Conservation (phyloP, 192 early-diverging fungal genomes). For the Coemansia sp. region DNA sequence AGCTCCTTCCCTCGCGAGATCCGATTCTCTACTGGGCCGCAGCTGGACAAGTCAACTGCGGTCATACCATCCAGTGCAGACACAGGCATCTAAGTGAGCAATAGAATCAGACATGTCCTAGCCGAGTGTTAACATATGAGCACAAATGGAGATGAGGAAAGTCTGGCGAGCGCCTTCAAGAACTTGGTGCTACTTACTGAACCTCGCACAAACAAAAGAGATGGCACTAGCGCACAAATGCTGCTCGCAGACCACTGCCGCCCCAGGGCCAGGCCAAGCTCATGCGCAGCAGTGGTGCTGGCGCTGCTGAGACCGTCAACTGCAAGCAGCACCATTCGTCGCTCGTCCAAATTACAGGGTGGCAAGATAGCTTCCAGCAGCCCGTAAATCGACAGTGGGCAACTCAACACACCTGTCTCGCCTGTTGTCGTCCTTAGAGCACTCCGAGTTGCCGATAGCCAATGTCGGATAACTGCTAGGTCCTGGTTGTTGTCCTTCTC, state of each 20-base stretch:
- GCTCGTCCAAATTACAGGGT: neutral
- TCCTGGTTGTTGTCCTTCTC: conserved; percentile 41
- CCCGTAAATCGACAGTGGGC: neutral
- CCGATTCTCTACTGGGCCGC: neutral
- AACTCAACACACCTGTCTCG: neutral
- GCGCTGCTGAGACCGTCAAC: neutral
- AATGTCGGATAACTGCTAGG: conserved; percentile 12
- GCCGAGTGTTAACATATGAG: neutral
- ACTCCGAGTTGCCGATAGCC: conserved; percentile 6
- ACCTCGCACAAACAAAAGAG: neutral
- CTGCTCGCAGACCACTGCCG: neutral
- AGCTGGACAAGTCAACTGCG: conserved; percentile 1
- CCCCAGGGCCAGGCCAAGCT: neutral
- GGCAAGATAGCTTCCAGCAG: neutral
- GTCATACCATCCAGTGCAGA: neutral
- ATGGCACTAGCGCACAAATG: neutral
- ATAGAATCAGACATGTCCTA: neutral
- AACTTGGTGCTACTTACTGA: neutral
- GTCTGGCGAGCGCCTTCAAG: neutral
- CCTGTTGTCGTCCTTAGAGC: neutral
- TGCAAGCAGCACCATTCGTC: neutral
- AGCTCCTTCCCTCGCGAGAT: neutral
- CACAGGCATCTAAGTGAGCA: conserved; percentile 2
- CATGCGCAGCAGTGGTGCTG: neutral
- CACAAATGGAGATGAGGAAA: neutral